Base-by-base conservation (phyloP, 1,284 basidiomycete genomes). In the Ustilago tritici region DNA sequence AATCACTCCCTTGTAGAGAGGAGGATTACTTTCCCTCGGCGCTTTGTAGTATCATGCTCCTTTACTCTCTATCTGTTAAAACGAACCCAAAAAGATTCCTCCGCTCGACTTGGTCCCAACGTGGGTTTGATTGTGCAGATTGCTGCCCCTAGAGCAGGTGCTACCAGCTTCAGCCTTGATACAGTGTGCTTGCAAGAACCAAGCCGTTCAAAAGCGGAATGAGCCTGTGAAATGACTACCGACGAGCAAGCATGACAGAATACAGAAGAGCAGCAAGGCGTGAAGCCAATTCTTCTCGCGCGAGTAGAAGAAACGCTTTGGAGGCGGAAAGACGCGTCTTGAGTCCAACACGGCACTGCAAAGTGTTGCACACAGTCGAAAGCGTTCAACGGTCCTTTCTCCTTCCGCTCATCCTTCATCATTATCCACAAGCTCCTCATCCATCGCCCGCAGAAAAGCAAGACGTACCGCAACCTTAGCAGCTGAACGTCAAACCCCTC, bases 61-160 rank as follows among this genome's bases (percentile, higher is more conserved):
- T 56, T 38, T 56, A 41, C 54, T 41, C 54, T 41, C n/a, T 52
- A 17, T 28, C 49, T 52, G 4, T 41, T 56, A 23, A 32, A 41
- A 32, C 32, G 40, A 49, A 35, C n/a, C 34, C 34, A 23, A 59
- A 50, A 61, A 52, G 56, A 57, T 46, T 28, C 34, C 23, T 31
- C 14, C 14, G 9, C n/a, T 54, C 52, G 6, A 36, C n/a, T 28
- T 50, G 23, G 49, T 40, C 8, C 28, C 9, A 19, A 23, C 5
- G 7, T 34, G 31, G 34, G 57, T 17, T 9, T 35, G 57, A 28
- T 49, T 32, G 41, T 47, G 56, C n/a, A 19, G 31, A 2, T 40
- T 10, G 38, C 15, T 40, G 23, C 23, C 23, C 23, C 23, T 28
- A 28, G 23, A 28, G 23, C 23, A 28, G 23, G 23, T 28, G 23